A percentile compares a stretch with the other conserved stretches of the same genome.
Conservation (phyloP, 2,329 filamentous ascomycete genomes). For the Huntiella omanensis region DNA sequence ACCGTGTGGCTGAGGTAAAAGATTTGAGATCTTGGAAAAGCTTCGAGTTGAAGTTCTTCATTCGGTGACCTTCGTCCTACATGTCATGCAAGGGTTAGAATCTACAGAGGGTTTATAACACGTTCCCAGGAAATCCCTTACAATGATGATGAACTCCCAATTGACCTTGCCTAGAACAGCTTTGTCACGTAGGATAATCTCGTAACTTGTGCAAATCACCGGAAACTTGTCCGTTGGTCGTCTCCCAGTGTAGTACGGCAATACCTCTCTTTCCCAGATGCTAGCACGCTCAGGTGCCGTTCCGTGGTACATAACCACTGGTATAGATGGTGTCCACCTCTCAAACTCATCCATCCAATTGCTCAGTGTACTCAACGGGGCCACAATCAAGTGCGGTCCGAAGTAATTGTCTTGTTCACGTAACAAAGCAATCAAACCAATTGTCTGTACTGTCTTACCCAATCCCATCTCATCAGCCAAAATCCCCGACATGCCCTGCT, state of each 20-base stretch:
- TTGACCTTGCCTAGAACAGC: conserved; percentile 65
- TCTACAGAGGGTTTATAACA: not conserved
- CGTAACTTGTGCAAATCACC: conserved; percentile 85
- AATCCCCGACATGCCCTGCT: conserved; percentile 77
- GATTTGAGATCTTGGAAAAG: conserved; percentile 75
- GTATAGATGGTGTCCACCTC: conserved; percentile 76
- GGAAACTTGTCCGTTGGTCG: conserved; percentile 42
- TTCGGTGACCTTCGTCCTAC: conserved; percentile 81
- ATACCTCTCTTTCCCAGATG: conserved; percentile 55
- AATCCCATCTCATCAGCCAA: conserved; percentile 89
- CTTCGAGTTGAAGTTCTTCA: conserved; percentile 92
- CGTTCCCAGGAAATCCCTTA: conserved; percentile 20
- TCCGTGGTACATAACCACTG: conserved; percentile 81
- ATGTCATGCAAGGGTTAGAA: conserved; percentile 4
- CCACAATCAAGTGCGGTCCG: conserved; percentile 79
- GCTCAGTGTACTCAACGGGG: conserved; percentile 74
- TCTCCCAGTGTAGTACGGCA: conserved; percentile 44
- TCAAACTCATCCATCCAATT: conserved; percentile 95
- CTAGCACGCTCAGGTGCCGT: conserved; percentile 56
- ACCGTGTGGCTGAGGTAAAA: conserved; percentile 74
- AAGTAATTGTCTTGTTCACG: conserved; percentile 68
- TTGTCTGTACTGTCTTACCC: conserved; percentile 80
- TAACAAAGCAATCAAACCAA: conserved; percentile 69
- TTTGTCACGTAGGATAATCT: conserved; percentile 84
- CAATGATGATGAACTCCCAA: conserved; percentile 96